Evolutionary conservation across 768 basidiomycete species (phyloP), one percentile per base, ranked within the genome.

Genomic region (Mycena latifolia): DNA sequence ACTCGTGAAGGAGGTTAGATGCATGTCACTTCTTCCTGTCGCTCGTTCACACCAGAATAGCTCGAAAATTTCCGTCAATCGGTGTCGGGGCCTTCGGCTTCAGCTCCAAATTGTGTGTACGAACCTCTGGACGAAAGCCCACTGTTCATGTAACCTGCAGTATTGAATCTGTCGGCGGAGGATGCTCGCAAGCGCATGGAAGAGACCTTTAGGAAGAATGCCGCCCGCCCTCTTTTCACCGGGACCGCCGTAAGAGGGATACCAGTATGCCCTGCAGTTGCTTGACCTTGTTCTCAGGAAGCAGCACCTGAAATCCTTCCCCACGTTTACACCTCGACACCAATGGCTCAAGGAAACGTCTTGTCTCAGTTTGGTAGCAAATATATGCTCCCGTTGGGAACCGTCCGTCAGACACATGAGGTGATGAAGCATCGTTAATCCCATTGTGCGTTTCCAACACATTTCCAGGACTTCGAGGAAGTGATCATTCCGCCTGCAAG

Each of bases 401-500:
- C 96, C 2, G 83, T 83, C 22, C 84, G 93, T 28, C 77, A 85
- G 18, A 82, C 86, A 55, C 74, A 85, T 47, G 92, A 96, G 74
- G 96, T 96, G 66, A 55, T 10, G 10, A 2, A 80, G 65, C 22
- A 55, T 48, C 35, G 9, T 35, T 10, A 27, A 37, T 43, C 28
- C 17, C 24, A 28, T 53, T 25, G 2, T 29, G 25, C 41, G 14
- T 33, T 8, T 51, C 24, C 25, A 3, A 55, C 56, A 41, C 35
- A 41, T 57, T n/a, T 61, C 20, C 67, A 96, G 95, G 87, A 90
- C 48, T 94, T 90, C 72, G 93, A 97, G 77, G 96, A 98, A 81
- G 92, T 98, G 20, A 84, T 89, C 25, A 84, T 99, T 37, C 98
- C 98, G 9, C 96, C 97, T 15, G 87, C 95, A 0, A 90, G 81